These are phyloP conservation scores for Sugiyamaella xylanicola DNA, from an alignment of 1,139 yeast species.

Conservation along the genomic window DNA sequence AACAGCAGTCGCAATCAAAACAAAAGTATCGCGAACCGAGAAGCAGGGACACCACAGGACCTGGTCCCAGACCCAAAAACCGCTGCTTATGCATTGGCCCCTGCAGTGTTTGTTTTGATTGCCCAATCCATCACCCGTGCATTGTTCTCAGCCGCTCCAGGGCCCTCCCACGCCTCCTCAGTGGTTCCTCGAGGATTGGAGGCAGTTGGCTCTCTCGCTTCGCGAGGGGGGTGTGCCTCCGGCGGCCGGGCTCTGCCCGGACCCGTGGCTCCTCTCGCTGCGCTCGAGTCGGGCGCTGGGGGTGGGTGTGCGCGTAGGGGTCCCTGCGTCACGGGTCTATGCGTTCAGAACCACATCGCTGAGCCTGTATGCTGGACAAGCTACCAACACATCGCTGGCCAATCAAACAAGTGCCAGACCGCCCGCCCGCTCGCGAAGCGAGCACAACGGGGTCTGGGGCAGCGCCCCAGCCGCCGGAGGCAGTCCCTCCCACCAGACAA, in stretches of 20 bases:
- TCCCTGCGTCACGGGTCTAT: no score
- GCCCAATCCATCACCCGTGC: not conserved
- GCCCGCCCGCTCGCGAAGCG: not conserved
- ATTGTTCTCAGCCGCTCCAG: not conserved
- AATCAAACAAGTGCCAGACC: no score
- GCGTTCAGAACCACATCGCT: no score
- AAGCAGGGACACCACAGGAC: not conserved
- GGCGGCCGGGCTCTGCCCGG: no score
- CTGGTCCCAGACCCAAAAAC: not conserved
- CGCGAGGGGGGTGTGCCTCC: no score
- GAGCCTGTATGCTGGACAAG: no score
- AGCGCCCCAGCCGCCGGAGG: not conserved
- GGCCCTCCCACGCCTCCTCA: not conserved
- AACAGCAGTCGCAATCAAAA: not conserved
- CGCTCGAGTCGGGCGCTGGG: no score
- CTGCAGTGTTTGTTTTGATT: not conserved
- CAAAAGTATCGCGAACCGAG: not conserved
- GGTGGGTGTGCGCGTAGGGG: no score
- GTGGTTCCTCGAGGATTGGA: no score
- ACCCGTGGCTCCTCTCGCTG: no score
- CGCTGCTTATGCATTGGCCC: not conserved
- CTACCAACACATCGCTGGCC: no score
- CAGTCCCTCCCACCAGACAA: not conserved
- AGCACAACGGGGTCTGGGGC: not conserved
- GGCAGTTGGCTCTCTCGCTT: not conserved